phyloP scores from a whole-genome alignment of 495 filamentous ascomycete genomes.

The Tuber indicum region DNA sequence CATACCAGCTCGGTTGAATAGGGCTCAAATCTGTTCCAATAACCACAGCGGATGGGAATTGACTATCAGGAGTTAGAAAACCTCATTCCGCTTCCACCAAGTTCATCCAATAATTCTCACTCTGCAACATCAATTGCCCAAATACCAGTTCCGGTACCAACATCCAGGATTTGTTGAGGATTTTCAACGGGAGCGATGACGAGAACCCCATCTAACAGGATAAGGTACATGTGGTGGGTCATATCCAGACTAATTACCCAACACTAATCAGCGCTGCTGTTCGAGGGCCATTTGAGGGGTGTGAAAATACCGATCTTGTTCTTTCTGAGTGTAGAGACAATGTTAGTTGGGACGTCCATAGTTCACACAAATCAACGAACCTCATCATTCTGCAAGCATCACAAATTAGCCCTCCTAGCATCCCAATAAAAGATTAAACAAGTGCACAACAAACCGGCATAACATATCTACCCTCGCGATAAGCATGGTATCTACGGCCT shows the following conservation, averaged over 20 bases:
- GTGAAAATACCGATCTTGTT: background rate
- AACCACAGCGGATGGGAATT: conserved; percentile 40
- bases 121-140: conserved; percentile 53
- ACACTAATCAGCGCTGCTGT: background rate
- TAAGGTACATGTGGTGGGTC: conserved; percentile 54
- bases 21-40: conserved; percentile 22
- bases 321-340: background rate
- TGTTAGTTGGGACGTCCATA: background rate
- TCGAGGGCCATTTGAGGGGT: background rate
- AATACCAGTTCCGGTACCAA: conserved; percentile 60
- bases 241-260: conserved; percentile 51
- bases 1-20: conserved; percentile 17
- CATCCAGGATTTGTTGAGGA: conserved; percentile 54
- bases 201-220: conserved; percentile 51
- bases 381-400: background rate
- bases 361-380: background rate
- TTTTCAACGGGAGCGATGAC: conserved; percentile 51
- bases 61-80: background rate
- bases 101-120: conserved; percentile 24
- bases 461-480: background rate
- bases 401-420: background rate
- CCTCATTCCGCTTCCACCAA: background rate
- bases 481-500: background rate
- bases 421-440: background rate
- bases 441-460: background rate